Conservation (phyloP, 768 basidiomycete species). For the Mycena albidolilacea region DNA sequence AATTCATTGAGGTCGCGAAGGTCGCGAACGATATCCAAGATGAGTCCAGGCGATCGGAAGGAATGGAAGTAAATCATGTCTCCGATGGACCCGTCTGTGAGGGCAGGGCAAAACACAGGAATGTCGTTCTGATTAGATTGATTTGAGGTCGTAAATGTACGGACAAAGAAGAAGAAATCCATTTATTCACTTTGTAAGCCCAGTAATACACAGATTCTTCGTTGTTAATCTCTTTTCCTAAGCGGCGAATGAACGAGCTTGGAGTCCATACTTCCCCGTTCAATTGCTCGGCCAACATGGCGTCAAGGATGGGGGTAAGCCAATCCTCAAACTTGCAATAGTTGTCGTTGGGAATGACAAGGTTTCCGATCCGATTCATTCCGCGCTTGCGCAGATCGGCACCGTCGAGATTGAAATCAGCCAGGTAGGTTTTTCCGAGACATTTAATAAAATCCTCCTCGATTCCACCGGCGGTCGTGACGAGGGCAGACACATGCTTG, state of each 20-base stretch:
- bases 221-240: slow-evolving; percentile 98
- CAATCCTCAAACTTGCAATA: slow-evolving; percentile 99
- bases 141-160: slow-evolving; percentile 31
- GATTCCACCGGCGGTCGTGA: slow-evolving; percentile 98
- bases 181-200: slow-evolving; percentile 93
- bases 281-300: slow-evolving; percentile 92
- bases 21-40: slow-evolving; percentile 95
- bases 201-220: slow-evolving; percentile 99
- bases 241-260: slow-evolving; percentile 90
- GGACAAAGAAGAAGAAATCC: slow-evolving; percentile 35
- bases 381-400: slow-evolving; percentile 88
- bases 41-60: slow-evolving; percentile 86
- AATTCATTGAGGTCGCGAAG: slow-evolving; percentile 94
- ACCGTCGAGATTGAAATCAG: slow-evolving; percentile 93
- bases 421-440: slow-evolving; percentile 95
- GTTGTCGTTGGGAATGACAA: slow-evolving; percentile 97
- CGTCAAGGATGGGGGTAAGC: slow-evolving; percentile 94
- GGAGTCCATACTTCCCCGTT: slow-evolving; percentile 87
- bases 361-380: slow-evolving; percentile 98
- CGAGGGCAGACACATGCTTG: slow-evolving; percentile 89
- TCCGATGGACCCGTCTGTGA: slow-evolving; percentile 98
- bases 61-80: slow-evolving; percentile 99
- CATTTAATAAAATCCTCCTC: slow-evolving; percentile 99
- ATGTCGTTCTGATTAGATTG: slow-evolving; percentile 87
- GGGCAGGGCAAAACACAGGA: slow-evolving; percentile 97